Evolutionary conservation across 169 alveolate genomes (phyloP).

Genomic region (Eimeria falciformis): DNA sequence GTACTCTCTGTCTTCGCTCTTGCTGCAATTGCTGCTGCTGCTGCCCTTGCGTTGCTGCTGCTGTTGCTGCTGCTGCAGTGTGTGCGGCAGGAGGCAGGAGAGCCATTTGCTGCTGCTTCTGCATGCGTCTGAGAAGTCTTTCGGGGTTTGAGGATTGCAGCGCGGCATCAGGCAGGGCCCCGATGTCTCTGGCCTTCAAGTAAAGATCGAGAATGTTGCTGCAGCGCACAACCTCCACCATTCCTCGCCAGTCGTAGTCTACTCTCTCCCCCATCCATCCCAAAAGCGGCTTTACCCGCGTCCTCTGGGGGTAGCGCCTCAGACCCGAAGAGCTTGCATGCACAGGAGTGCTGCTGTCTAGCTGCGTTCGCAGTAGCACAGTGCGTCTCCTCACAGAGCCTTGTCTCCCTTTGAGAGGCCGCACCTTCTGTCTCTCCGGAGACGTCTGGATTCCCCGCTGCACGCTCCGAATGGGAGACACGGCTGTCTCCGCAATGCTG

Average conservation of each 20-base stretch:
- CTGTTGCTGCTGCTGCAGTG: constrained; percentile 1
- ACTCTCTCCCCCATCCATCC: constrained; percentile 21
- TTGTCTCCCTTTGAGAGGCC: not conserved
- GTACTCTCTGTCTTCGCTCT: constrained; percentile 5
- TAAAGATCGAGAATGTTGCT: not conserved
- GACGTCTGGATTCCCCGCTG: constrained; percentile 75
- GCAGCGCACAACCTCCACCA: constrained; percentile 27
- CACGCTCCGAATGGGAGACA: constrained; percentile 7
- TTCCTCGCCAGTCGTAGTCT: constrained; percentile 23
- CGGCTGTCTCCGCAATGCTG: not conserved
- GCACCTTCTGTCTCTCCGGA: not conserved
- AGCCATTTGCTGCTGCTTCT: constrained; percentile 8
- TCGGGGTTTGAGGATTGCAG: not conserved
- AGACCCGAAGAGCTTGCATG: not conserved
- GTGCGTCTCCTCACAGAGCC: not conserved
- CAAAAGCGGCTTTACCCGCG: not conserved
- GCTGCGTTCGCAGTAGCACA: not conserved
- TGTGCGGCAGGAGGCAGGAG: not conserved
- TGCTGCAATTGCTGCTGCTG: constrained; percentile 2
- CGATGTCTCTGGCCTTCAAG: not conserved
- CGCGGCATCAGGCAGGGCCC: constrained; percentile 14
- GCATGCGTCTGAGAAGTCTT: not conserved
- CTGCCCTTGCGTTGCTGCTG: not conserved
- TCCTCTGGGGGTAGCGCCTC: constrained; percentile 15
- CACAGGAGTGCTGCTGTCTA: not conserved